phyloP scores from a whole-genome alignment of 306 rosid genomes.

The Abrus precatorius region DNA sequence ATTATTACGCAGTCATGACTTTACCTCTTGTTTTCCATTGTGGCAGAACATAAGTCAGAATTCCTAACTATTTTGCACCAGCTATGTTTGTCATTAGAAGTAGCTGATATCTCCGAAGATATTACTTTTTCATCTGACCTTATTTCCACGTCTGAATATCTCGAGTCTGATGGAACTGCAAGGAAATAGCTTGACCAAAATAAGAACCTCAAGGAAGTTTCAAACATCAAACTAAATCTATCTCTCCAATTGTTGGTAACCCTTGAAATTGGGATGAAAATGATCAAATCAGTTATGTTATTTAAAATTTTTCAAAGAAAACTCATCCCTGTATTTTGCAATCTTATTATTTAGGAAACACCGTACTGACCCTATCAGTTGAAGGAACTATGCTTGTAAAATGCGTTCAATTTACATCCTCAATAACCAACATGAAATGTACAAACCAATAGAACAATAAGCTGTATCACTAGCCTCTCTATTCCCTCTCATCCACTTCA shows the following conservation, averaged over 20 bases:
- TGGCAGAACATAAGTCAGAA: conserved; percentile 74
- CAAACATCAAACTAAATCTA: conserved; percentile 17
- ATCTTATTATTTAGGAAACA: neutral
- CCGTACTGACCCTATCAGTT: conserved; percentile 2
- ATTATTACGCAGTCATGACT: conserved; percentile 10
- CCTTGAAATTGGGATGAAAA: conserved; percentile 19
- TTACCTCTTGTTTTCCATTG: conserved; percentile 73
- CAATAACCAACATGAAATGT: conserved; percentile 17
- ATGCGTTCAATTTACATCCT: conserved; percentile 32
- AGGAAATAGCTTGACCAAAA: conserved; percentile 33
- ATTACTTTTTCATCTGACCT: conserved; percentile 63
- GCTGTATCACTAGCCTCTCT: neutral
- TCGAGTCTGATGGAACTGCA: conserved; percentile 74
- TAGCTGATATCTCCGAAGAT: conserved; percentile 61
- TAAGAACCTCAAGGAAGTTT: conserved; percentile 36
- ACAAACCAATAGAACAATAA: conserved; percentile 24
- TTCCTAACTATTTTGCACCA: conserved; percentile 86
- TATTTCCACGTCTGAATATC: conserved; percentile 70
- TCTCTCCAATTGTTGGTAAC: neutral
- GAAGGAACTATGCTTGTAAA: conserved; percentile 17
- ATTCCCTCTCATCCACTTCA: neutral
- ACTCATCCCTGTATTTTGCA: neutral
- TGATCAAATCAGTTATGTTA: too few relatives aligned
- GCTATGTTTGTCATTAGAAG: conserved; percentile 60
- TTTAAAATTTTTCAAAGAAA: neutral